These are phyloP conservation scores for Sistotremastrum suecicum DNA, from an alignment of 768 basidiomycete genomes.

Conservation along the genomic window DNA sequence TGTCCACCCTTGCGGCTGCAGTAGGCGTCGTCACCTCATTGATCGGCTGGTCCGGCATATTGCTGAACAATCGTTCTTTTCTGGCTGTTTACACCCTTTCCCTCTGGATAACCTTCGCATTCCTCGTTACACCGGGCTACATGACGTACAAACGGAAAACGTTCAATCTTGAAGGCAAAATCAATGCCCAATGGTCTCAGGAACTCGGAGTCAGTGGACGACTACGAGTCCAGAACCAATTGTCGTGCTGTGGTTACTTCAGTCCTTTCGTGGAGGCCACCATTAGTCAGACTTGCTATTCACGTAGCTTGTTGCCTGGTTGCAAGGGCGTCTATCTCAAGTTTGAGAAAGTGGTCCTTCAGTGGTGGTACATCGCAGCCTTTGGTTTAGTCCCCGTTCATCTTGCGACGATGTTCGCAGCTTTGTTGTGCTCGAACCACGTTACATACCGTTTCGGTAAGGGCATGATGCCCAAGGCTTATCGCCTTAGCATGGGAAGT, in stretches of 20 bases:
- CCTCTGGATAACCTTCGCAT: conserved; percentile 59
- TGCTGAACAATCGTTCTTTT: conserved; percentile 76
- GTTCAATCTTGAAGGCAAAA: conserved; percentile 73
- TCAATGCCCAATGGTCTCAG: conserved; percentile 66
- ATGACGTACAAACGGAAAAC: conserved; percentile 57
- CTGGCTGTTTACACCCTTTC: conserved; percentile 59
- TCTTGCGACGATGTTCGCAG: conserved; percentile 44
- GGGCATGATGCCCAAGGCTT: conserved; percentile 79
- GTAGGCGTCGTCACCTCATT: conserved; percentile 49
- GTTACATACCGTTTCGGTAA: conserved; percentile 81
- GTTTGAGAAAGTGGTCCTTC: conserved; percentile 40
- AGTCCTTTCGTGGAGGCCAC: conserved; percentile 72
- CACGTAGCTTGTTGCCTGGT: conserved; percentile 55
- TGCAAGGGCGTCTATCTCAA: conserved; percentile 54
- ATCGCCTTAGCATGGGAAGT: conserved; percentile 54
- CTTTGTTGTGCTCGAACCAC: conserved; percentile 65
- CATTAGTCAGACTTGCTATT: conserved; percentile 57
- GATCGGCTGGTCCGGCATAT: conserved; percentile 65
- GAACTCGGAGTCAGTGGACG: conserved; percentile 44
- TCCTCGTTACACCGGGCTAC: conserved; percentile 66
- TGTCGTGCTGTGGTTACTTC: conserved; percentile 72
- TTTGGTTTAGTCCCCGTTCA: conserved; percentile 62
- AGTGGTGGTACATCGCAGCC: conserved; percentile 48
- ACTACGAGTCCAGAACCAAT: conserved; percentile 56
- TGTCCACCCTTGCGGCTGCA: conserved; percentile 53